phyloP scores from a whole-genome alignment of 352 stramenopile genomes.

The Globisporangium abappressorium region DNA sequence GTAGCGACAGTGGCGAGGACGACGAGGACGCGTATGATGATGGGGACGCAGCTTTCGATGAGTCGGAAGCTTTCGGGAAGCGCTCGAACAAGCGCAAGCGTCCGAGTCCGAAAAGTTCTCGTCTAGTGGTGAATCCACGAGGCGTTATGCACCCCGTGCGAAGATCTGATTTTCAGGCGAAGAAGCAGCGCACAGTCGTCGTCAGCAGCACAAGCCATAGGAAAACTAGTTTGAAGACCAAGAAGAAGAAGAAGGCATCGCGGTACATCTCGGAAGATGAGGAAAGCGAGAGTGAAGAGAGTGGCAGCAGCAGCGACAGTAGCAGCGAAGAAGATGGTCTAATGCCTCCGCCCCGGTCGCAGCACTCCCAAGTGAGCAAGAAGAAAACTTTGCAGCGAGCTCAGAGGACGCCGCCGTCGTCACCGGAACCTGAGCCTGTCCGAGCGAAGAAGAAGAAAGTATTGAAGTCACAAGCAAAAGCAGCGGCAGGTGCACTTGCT shows the following conservation, averaged over 20 bases:
- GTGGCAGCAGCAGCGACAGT: neutral
- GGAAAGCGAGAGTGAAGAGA: neutral
- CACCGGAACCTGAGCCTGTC: neutral
- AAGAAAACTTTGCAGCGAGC: neutral
- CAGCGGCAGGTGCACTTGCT: neutral
- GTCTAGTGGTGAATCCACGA: neutral
- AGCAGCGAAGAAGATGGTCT: neutral
- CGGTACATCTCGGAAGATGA: constrained; percentile 6
- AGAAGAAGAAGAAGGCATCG: neutral
- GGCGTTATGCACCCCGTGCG: neutral
- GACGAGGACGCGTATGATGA: constrained; percentile 13
- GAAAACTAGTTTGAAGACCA: neutral
- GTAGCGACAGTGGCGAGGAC: neutral
- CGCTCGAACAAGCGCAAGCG: constrained; percentile 18
- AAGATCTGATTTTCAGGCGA: neutral
- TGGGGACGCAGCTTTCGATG: constrained; percentile 5
- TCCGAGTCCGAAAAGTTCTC: neutral
- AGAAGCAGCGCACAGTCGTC: neutral
- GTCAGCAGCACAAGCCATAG: neutral
- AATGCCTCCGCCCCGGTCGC: neutral
- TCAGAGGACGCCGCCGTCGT: neutral
- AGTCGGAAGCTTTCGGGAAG: neutral
- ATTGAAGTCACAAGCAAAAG: neutral
- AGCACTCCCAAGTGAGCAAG: neutral
- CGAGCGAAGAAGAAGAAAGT: neutral